Conservation (phyloP, 805 yeast species). For the Pichia cephalocereana region DNA sequence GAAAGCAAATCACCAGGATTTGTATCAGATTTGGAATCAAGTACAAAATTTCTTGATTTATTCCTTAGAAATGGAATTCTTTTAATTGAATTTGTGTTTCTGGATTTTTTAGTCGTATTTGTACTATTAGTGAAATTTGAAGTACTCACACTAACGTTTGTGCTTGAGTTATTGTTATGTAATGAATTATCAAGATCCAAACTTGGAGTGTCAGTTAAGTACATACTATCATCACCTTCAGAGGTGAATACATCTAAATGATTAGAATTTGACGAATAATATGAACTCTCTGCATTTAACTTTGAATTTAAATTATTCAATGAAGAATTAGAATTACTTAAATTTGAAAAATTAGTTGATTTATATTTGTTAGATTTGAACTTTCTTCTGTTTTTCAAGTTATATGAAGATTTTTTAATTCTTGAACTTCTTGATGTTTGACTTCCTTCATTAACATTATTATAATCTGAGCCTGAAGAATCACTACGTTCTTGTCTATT, state of each 20-base stretch:
- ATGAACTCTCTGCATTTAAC: background rate
- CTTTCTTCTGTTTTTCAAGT: background rate
- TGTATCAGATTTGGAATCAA: conserved; percentile 45
- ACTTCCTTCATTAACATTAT: background rate
- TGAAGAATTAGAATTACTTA: background rate
- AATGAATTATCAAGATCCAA: background rate
- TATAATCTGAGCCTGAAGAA: background rate
- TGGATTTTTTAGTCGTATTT: background rate
- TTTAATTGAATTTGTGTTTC: background rate
- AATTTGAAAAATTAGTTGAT: background rate
- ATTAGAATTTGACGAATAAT: background rate
- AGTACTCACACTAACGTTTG: background rate
- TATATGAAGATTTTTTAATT: background rate
- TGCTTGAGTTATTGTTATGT: background rate
- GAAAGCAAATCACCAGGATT: conserved; percentile 85
- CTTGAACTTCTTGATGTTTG: background rate
- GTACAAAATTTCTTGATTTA: conserved; percentile 38
- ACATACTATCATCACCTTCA: conserved; percentile 20
- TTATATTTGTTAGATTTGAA: background rate
- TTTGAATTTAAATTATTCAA: background rate
- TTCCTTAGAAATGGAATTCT: background rate
- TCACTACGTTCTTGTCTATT: background rate
- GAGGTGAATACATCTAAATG: conserved; percentile 11
- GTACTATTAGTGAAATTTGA: background rate
- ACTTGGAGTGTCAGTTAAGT: conserved; percentile 1